Base-by-base conservation (phyloP, 495 filamentous ascomycete genomes). In the Mycothermus thermophilus region DNA sequence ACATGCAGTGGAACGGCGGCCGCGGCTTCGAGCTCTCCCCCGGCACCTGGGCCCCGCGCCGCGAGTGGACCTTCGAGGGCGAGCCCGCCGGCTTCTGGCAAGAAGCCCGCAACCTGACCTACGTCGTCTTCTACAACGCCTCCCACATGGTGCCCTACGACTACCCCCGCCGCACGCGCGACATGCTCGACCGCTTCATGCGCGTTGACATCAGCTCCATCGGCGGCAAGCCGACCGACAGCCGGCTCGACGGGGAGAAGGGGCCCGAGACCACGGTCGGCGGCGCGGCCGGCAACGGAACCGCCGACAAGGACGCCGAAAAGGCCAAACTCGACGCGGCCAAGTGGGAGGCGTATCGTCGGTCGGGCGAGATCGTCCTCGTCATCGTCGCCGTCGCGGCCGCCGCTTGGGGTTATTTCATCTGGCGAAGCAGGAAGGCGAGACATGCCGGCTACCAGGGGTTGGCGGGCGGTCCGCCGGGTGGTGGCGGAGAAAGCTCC, bases 111-210 rank as follows among this genome's bases (percentile, higher is more conserved):
- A 96, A 96, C 51, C 60, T 97, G 30, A 97, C 90, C 5, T 97
- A 97, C 55, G 76, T 96, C 9, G 66, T 90, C 19, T 93, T 96
- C 59, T 88, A 93, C 66, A 94, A 96, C 58, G 73, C 83, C 20
- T 85, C 78, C 33, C 90, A 97, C 54, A 97, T 97, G 90, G 90
- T 95, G 3, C 90, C 90, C 5, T 96, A 85, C 53, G 88, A 97
- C 54, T 80, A 78, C 44, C 76, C 92, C 9, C 75, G 85, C 16
- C 75, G 86, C 31, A 81, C 77, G 7, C 75, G 90, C 30, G 90
- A 96, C 53, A 97, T 97, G 92, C 75, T 95, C 8, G 90, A 96
- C 55, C 79, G 90, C 12, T 95, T 96, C 57, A 84, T 94, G 66
- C 75, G 75, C 21, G 86, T 97, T 15, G 84, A 97, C 51, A 94